Conservation (phyloP, 192 early-diverging fungal species). For the Podila horticola region DNA sequence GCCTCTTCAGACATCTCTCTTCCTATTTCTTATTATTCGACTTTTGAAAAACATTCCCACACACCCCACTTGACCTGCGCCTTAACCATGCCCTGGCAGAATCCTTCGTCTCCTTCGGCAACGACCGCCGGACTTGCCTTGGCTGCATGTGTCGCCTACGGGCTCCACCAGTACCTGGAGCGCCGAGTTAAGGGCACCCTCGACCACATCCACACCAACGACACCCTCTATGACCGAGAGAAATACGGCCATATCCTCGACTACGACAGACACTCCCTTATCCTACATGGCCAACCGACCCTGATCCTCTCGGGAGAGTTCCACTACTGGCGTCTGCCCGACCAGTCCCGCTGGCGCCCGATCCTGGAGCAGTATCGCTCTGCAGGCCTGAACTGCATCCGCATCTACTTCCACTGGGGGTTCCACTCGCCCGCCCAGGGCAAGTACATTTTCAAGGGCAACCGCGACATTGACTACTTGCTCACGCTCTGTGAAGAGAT, state of each 20-base stretch:
- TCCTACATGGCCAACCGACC: slow-evolving; percentile 71
- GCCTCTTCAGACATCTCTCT: too few species aligned
- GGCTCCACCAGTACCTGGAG: slow-evolving; percentile 25
- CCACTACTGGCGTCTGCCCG: slow-evolving; percentile 88
- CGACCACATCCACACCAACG: slow-evolving; percentile 24
- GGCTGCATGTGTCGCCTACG: slow-evolving; percentile 3
- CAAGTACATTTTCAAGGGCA: slow-evolving; percentile 78
- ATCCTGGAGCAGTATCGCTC: slow-evolving; percentile 79
- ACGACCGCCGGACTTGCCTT: not conserved
- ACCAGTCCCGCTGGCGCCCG: slow-evolving; percentile 68
- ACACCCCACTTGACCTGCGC: not conserved
- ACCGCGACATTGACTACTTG: slow-evolving; percentile 77
- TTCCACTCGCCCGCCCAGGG: slow-evolving; percentile 82
- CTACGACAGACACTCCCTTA: slow-evolving; percentile 77
- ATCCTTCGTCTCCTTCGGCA: not conserved
- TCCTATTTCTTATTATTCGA: too few species aligned
- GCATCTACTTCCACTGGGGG: slow-evolving; percentile 93
- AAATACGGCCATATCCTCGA: slow-evolving; percentile 60
- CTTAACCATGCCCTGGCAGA: not conserved
- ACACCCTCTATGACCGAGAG: slow-evolving; percentile 41
- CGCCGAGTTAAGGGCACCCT: slow-evolving; percentile 27
- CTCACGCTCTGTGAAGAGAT: slow-evolving; percentile 79
- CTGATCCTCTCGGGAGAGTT: slow-evolving; percentile 83
- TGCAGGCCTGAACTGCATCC: slow-evolving; percentile 80
- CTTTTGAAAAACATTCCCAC: not conserved